Percentiles rank a stretch among this genome's conserved stretches.
Evolutionary conservation across 768 basidiomycete genomes (phyloP).

Genomic region (Antrodiella citrinella): DNA sequence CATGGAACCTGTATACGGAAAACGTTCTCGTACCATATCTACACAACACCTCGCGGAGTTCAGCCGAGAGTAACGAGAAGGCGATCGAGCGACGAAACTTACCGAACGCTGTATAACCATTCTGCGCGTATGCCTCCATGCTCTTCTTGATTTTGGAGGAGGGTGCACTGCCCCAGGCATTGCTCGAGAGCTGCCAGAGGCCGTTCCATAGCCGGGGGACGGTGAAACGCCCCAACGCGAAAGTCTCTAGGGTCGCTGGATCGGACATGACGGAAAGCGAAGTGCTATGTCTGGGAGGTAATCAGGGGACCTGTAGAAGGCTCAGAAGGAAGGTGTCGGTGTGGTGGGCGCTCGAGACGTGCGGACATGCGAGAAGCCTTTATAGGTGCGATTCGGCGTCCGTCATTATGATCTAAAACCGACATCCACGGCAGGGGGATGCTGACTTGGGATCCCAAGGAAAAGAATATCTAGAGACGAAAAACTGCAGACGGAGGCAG

Average conservation of each 20-base stretch:
- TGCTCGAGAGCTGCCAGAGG: slow-evolving; percentile 81
- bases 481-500: too few species aligned
- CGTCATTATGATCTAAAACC: too few species aligned
- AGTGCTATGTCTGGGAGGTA: too few species aligned
- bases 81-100: slow-evolving; percentile 11
- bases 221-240: slow-evolving; percentile 15
- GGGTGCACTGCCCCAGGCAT: slow-evolving; percentile 76
- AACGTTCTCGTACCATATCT: slow-evolving; percentile 59
- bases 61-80: slow-evolving; percentile 1
- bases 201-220: slow-evolving; percentile 22
- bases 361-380: neutral
- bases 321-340: neutral
- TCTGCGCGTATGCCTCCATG: slow-evolving; percentile 56
- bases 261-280: neutral
- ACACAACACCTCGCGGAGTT: too few species aligned
- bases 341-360: neutral
- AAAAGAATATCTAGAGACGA: too few species aligned
- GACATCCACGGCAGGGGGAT: too few species aligned
- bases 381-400: neutral
- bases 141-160: slow-evolving; percentile 55
- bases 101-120: slow-evolving; percentile 63
- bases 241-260: slow-evolving; percentile 10
- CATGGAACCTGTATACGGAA: too few species aligned
- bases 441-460: too few species aligned
- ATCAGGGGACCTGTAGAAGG: neutral